These are phyloP conservation scores for Myxozyma geophila DNA, from an alignment of 805 yeast species.

Conservation along the genomic window DNA sequence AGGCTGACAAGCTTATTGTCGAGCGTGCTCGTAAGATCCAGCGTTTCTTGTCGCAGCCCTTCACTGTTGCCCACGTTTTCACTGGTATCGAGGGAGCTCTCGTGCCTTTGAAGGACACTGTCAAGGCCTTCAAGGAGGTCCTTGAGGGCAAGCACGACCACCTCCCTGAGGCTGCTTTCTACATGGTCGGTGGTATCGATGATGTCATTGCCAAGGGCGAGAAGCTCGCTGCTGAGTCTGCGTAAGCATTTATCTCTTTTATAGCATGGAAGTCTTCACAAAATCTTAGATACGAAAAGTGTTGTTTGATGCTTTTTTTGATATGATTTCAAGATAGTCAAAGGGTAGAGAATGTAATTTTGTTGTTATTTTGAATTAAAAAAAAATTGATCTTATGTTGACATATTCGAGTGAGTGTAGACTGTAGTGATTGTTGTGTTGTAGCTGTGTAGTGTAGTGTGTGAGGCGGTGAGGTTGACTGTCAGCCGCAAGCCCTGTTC, in stretches of 20 bases:
- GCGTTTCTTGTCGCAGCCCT: constrained; percentile 99
- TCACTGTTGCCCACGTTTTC: constrained; percentile 99
- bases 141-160: constrained; percentile 98
- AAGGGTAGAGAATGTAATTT: constrained; percentile 15
- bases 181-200: constrained; percentile 99
- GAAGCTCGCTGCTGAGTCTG: constrained; percentile 70
- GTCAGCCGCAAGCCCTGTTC: no score
- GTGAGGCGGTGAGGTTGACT: no score
- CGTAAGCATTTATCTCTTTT: constrained; percentile 14
- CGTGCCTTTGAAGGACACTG: constrained; percentile 95
- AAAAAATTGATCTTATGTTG: constrained; percentile 7
- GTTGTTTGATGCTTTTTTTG: neutral
- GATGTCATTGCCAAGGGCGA: constrained; percentile 99
- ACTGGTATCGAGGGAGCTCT: constrained; percentile 99
- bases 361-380: constrained; percentile 12
- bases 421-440: neutral
- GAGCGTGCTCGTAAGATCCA: constrained; percentile 99
- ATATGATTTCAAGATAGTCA: constrained; percentile 3
- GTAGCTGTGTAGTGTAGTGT: neutral
- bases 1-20: constrained; percentile 97
- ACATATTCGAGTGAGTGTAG: neutral
- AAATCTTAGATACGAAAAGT: constrained; percentile 4
- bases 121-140: constrained; percentile 93
- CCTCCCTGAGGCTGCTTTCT: constrained; percentile 99
- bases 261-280: constrained; percentile 15